Conservation (phyloP, 441 rosid genomes). For the Populus hybrid region DNA sequence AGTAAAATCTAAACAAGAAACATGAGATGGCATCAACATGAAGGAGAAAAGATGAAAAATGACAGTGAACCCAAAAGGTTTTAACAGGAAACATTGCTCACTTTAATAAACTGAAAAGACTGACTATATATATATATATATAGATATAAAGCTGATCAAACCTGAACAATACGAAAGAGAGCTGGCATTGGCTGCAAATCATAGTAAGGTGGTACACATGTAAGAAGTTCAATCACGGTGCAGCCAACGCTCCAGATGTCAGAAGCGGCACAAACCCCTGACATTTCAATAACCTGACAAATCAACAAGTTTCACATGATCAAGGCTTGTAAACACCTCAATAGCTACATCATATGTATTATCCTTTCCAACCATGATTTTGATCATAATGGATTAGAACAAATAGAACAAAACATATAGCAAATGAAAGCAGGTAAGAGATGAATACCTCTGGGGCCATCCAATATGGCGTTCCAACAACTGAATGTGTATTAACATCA, state of each 20-base stretch:
- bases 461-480: constrained; percentile 99
- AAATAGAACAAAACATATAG: neutral
- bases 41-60: neutral
- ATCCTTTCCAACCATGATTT: neutral
- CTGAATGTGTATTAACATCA: constrained; percentile 97
- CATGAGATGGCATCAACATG: neutral
- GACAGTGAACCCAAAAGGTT: neutral
- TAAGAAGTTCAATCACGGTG: constrained; percentile 95
- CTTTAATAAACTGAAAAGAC: constrained; percentile 6
- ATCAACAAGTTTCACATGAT: constrained; percentile 22
- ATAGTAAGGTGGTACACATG: constrained; percentile 97
- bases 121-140: neutral
- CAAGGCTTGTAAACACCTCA: constrained; percentile 16
- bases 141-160: constrained; percentile 24
- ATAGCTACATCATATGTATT: neutral
- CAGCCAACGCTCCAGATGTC: constrained; percentile 99
- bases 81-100: constrained; percentile 16
- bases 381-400: neutral
- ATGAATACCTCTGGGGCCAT: constrained; percentile 97
- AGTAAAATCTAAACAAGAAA: constrained; percentile 3
- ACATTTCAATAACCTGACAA: constrained; percentile 96
- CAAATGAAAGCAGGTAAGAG: neutral
- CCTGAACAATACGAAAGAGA: constrained; percentile 99
- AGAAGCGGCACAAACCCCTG: constrained; percentile 99
- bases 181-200: constrained; percentile 99